phyloP scores from a whole-genome alignment of 345 rosid species.

The Citrus australasica region DNA sequence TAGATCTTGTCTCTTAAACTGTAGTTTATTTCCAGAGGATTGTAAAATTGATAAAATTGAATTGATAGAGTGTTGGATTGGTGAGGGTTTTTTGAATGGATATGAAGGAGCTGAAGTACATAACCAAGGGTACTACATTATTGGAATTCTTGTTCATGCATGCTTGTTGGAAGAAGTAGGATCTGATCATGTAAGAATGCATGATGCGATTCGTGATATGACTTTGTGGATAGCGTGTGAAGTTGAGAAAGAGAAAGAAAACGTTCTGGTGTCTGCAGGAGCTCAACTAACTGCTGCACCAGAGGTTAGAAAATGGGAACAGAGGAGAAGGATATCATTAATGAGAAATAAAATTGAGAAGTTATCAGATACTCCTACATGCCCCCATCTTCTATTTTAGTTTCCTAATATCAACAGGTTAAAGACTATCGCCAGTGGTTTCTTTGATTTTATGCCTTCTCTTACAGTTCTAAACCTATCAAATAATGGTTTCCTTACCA shows the following conservation, averaged over 20 bases:
- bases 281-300: not conserved
- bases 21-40: constrained; percentile 13
- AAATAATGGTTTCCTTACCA: not conserved
- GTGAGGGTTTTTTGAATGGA: not conserved
- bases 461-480: constrained; percentile 33
- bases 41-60: not conserved
- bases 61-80: constrained; percentile 12
- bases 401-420: not conserved
- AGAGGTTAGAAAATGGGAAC: not conserved
- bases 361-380: too few relatives aligned
- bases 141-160: not conserved
- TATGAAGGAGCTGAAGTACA: not conserved
- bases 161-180: not conserved
- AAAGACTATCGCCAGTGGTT: not conserved
- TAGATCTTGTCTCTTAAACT: constrained; percentile 8
- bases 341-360: not conserved
- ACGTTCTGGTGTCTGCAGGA: not conserved
- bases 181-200: not conserved
- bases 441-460: constrained; percentile 23
- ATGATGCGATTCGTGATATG: not conserved
- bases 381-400: not conserved
- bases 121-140: not conserved
- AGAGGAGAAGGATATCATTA: not conserved
- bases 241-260: not conserved
- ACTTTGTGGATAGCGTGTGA: not conserved